A percentile compares a stretch with the other conserved stretches of the same genome.
phyloP scores from a whole-genome alignment of 2,329 filamentous ascomycete genomes.

The Scedosporium boydii region DNA sequence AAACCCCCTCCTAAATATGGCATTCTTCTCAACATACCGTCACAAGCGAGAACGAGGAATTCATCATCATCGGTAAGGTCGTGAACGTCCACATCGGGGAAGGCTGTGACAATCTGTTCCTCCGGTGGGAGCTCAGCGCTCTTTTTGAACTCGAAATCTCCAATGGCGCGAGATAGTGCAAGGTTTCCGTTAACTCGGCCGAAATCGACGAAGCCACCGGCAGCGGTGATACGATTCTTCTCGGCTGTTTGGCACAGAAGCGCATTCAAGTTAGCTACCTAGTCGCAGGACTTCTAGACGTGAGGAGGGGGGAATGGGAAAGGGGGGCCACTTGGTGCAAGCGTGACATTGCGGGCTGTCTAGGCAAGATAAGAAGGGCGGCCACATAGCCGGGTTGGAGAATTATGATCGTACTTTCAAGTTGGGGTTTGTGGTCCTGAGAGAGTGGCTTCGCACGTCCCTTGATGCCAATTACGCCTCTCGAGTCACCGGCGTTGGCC shows the following conservation, averaged over 20 bases:
- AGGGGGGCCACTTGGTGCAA: no score
- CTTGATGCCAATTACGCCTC: conserved; percentile 91
- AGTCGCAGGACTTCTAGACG: neutral
- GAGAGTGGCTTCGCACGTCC: conserved; percentile 94
- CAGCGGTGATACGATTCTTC: conserved; percentile 90
- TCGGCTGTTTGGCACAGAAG: conserved; percentile 51
- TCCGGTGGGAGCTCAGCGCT: conserved; percentile 94
- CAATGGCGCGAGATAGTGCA: conserved; percentile 90
- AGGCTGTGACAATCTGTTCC: conserved; percentile 96
- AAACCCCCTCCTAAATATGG: neutral
- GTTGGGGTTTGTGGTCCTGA: conserved; percentile 99
- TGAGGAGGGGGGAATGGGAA: no score
- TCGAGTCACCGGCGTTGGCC: conserved; percentile 96
- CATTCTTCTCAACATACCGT: conserved; percentile 50
- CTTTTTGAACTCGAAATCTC: conserved; percentile 99
- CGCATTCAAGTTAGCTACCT: neutral
- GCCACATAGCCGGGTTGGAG: neutral
- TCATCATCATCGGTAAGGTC: conserved; percentile 90
- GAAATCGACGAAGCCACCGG: conserved; percentile 96
- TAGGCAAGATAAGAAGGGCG: neutral
- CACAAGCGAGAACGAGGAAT: conserved; percentile 86
- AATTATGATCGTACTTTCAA: conserved; percentile 60
- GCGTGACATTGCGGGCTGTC: neutral
- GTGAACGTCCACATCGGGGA: conserved; percentile 86
- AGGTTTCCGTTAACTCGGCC: conserved; percentile 97